These are phyloP conservation scores for Pyrus hybrid DNA, from an alignment of 331 rosid species.

Conservation along the genomic window DNA sequence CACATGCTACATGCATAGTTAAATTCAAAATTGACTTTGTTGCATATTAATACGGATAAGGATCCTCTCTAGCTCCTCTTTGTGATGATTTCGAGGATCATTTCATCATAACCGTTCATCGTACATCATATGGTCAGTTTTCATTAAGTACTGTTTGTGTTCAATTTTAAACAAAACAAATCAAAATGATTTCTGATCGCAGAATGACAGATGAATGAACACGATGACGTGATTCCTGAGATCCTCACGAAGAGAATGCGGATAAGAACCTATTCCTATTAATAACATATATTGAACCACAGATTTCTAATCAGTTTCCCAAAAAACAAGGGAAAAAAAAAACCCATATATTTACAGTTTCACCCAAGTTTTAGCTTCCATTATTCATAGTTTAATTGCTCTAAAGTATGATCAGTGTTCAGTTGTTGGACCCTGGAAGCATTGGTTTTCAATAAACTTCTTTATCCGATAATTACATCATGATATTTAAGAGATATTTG, in stretches of 20 bases:
- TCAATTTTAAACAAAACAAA: too few species aligned
- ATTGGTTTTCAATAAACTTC: not conserved
- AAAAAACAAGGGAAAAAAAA: not conserved
- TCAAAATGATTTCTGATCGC: too few species aligned
- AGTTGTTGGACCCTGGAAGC: not conserved
- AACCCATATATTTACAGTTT: not conserved
- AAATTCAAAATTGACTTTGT: not conserved
- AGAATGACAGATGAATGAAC: too few species aligned
- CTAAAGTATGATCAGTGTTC: constrained; percentile 7
- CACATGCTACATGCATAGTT: not conserved
- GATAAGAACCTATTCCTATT: too few species aligned
- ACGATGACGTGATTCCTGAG: too few species aligned
- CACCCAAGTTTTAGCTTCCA: not conserved
- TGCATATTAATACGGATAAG: not conserved
- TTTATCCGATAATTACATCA: too few species aligned
- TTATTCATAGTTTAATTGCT: not conserved
- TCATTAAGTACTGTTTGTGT: too few species aligned
- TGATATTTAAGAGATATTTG: not conserved
- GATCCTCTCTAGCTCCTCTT: too few species aligned
- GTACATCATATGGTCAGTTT: too few species aligned
- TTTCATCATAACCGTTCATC: too few species aligned
- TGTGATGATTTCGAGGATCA: too few species aligned
- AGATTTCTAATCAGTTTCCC: not conserved
- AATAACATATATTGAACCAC: not conserved
- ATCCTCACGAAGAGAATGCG: too few species aligned